phyloP scores from a whole-genome alignment of 768 basidiomycete genomes.

The Cystobasidium ongulense region DNA sequence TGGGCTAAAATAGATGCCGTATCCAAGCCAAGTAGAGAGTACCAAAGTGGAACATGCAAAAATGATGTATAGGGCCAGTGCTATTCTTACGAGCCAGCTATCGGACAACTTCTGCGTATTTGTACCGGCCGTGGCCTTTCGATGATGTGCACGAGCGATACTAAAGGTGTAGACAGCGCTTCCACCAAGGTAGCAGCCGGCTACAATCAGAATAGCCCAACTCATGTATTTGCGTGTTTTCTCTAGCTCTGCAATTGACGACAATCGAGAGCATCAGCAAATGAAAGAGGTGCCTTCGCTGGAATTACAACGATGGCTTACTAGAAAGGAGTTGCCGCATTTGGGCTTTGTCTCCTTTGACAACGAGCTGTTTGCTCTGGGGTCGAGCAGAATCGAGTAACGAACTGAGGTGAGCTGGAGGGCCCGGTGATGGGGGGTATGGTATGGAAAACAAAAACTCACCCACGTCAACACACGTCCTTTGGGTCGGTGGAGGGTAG shows the following conservation, averaged over 20 bases:
- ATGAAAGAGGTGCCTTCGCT: too few relatives aligned
- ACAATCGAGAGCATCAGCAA: too few relatives aligned
- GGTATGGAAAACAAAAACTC: not conserved
- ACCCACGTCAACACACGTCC: not conserved
- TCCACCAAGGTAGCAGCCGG: not conserved
- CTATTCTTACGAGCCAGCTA: not conserved
- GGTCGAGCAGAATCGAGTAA: too few relatives aligned
- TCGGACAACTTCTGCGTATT: not conserved
- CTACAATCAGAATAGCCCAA: not conserved
- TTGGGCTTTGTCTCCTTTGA: not conserved
- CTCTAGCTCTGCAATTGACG: not conserved
- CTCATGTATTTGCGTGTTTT: not conserved
- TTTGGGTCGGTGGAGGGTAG: not conserved
- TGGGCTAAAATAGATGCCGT: not conserved
- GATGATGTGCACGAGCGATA: not conserved
- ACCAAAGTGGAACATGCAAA: not conserved
- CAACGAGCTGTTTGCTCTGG: not conserved
- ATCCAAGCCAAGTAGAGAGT: not conserved
- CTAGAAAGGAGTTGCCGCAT: not conserved
- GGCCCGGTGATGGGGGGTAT: too few relatives aligned
- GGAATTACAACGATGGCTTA: not conserved
- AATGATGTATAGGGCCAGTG: not conserved
- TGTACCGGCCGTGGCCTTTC: not conserved
- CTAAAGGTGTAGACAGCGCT: not conserved
- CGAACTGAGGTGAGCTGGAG: too few relatives aligned